Base-by-base conservation (phyloP, 2,329 filamentous ascomycete genomes). In the Colletotrichum orchidophilum region DNA sequence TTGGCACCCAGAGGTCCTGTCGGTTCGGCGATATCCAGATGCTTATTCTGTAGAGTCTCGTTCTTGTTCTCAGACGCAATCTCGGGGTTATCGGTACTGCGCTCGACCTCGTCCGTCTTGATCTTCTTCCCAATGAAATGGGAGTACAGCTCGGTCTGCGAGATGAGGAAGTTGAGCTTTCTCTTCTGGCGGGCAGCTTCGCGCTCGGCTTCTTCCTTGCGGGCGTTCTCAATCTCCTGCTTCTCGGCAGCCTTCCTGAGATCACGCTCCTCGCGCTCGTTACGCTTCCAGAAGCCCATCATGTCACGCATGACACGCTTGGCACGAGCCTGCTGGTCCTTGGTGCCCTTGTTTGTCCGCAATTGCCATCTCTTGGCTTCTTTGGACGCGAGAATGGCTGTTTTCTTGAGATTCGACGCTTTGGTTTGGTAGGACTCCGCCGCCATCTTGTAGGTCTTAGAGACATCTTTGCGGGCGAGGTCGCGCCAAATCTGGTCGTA, bases 51-150 rank as follows among this genome's bases (percentile, higher is more conserved):
- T 1, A 77, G 75, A 46, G 81, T 77, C 29, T 79, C 76, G 60
- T 84, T 78, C 8, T 83, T 84, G 62, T 87, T 85, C 59, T 87
- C 87, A 11, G 88, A 86, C 0, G 88, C 87, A 60, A 93, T 91
- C 58, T 93, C 92, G 8, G 91, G 91, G 77, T 95, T 94, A 77
- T 96, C 94, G 26, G 94, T 96, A 59, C 94, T 96, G 71, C 93
- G 88, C 83, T 99, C 95, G 58, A 97, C 94, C 79, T 98, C 95
- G 76, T 96, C 93, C 1, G 96, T 98, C 85, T 97, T 97, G 83
- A 98, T 97, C 87, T 99, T 99, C 85, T 97, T 97, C 81, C 96
- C 96, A 77, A 99, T 98, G 82, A 99, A 99, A 87, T 99, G 96
- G 52, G 96, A 98, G 86, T 99, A 99, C 61, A 99, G 88, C 81